Percentiles rank a stretch among this genome's conserved stretches.
These are phyloP conservation scores for Eimeria necatrix DNA, from an alignment of 169 alveolate species.

Conservation along the genomic window DNA sequence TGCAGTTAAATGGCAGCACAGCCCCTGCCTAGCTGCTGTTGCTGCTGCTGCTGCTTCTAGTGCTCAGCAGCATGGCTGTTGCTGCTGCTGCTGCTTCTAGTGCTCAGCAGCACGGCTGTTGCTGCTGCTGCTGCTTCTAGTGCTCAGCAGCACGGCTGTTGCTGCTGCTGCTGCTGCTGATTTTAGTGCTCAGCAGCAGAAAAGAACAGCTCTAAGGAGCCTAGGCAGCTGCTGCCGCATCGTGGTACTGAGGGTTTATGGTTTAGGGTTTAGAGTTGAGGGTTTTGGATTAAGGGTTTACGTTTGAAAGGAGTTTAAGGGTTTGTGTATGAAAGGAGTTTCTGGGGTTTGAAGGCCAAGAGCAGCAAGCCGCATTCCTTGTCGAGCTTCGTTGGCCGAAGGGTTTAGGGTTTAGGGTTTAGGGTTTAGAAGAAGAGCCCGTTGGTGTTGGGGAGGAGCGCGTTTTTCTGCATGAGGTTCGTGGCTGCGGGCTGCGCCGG, in stretches of 20 bases:
- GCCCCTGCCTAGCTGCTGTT: too few relatives aligned
- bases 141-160: too few relatives aligned
- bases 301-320: background rate
- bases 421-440: constrained; percentile 24
- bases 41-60: too few relatives aligned
- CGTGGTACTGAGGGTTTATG: background rate
- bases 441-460: background rate
- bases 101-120: too few relatives aligned
- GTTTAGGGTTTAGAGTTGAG: background rate
- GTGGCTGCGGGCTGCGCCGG: too few relatives aligned
- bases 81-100: too few relatives aligned
- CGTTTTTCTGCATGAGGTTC: background rate
- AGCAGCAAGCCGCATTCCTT: background rate
- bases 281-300: constrained; percentile 18
- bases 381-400: background rate
- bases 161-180: too few relatives aligned
- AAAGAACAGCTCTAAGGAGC: background rate
- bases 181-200: background rate
- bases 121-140: background rate
- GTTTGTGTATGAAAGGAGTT: background rate
- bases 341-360: too few relatives aligned
- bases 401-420: constrained; percentile 33
- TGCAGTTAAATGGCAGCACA: too few relatives aligned
- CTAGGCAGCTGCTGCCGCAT: background rate
- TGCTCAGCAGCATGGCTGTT: too few relatives aligned